phyloP scores from a whole-genome alignment of 1,284 basidiomycete species.

The Termitomyces sp. region DNA sequence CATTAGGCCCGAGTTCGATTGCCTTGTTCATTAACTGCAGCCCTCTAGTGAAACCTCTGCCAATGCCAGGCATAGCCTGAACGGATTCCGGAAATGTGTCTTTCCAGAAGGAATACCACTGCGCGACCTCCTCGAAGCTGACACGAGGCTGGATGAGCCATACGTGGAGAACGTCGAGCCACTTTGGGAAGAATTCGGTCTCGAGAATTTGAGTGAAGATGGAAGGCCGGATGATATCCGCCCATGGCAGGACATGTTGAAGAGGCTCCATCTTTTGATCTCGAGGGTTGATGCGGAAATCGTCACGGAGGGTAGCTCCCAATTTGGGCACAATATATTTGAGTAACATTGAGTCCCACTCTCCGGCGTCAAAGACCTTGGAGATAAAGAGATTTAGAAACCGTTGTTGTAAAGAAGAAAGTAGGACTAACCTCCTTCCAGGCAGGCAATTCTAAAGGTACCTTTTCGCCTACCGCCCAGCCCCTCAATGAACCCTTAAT shows the following conservation, averaged over 20 bases:
- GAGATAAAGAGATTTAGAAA: constrained; percentile 12
- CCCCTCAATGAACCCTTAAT: constrained; percentile 72
- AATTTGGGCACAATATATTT: constrained; percentile 91
- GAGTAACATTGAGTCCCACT: constrained; percentile 91
- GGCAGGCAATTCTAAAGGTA: constrained; percentile 67
- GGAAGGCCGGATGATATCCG: constrained; percentile 62
- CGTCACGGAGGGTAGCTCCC: constrained; percentile 70
- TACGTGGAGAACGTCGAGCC: constrained; percentile 85
- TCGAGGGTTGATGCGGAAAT: constrained; percentile 85
- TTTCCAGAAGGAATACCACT: constrained; percentile 94
- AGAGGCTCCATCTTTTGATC: constrained; percentile 85
- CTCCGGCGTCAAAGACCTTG: constrained; percentile 68
- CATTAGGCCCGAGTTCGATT: constrained; percentile 75
- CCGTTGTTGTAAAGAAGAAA: constrained; percentile 13
- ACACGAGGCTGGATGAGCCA: constrained; percentile 86
- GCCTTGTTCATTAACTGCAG: constrained; percentile 92
- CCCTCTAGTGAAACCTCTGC: constrained; percentile 78
- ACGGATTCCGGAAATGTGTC: constrained; percentile 68
- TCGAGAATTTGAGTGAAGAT: constrained; percentile 81
- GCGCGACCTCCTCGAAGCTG: constrained; percentile 85
- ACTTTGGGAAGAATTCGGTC: constrained; percentile 93
- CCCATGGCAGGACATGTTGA: constrained; percentile 77
- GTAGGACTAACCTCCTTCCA: constrained; percentile 74
- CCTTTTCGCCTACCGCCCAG: constrained; percentile 74
- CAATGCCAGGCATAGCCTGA: constrained; percentile 57